Evolutionary conservation across 1,284 basidiomycete species (phyloP), one percentile per base, ranked within the genome.

Genomic region (Moesziomyces parantarcticus): DNA sequence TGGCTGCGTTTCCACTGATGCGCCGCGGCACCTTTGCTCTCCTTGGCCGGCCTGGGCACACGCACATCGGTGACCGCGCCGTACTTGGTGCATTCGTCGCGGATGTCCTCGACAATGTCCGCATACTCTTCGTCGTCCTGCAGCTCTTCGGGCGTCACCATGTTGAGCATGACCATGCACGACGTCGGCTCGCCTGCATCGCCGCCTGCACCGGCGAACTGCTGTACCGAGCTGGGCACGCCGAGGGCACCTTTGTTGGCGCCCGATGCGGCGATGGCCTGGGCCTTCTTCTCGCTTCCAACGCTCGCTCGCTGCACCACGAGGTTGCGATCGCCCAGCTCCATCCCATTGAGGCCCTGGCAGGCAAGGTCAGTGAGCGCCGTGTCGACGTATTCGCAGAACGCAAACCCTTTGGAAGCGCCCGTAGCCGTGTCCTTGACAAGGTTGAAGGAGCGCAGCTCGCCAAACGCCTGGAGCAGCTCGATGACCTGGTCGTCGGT

Each of bases 401-500:
- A 99, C 0, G 97, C 97, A 85, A 97, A 99, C 69, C 97, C 97
- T 92, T 95, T 81, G 22, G 75, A 78, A 20, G 90, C 92, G 52
- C 91, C 92, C 13, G 70, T 81, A 5, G 54, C 65, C 1, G 57
- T 50, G 83, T 99, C 97, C 74, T 96, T 91, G 70, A 99, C 96
- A 59, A 99, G 88, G 82, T 99, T 98, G 89, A 99, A 99, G 3
- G 93, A 93, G 83, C 93, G 93, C 55, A 99, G 88, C 76, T 99
- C 96, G 66, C 97, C 97, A 83, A 99, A 99, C 80, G 91, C 92
- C 87, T 94, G 97, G 67, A 99, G 87, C 40, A 99, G 85, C 85
- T 99, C 97, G 89, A 95, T 93, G 57, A 99, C 95, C 86, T 99
- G 95, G 78, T 97, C 96, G 84, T 97, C 94, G 76, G 92, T 93